A percentile compares a stretch with the other conserved stretches of the same genome.
Evolutionary conservation across 2,329 filamentous ascomycete species (phyloP).

Genomic region (Fusarium acutatum): DNA sequence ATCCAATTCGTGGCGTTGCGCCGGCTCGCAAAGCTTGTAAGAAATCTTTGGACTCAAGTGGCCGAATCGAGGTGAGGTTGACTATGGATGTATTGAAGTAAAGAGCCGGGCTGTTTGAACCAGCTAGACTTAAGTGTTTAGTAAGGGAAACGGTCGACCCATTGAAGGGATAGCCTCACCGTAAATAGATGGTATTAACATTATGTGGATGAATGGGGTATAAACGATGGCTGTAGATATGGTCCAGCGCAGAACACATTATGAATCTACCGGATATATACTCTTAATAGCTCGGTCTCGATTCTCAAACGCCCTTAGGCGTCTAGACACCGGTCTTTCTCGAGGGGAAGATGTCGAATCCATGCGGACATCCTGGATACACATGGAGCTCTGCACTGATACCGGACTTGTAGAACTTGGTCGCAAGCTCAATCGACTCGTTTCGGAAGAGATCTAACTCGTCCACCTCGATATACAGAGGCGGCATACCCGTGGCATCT

Average conservation of each 20-base stretch:
- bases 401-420: background rate
- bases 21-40: background rate
- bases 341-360: background rate
- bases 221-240: background rate
- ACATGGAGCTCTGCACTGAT: background rate
- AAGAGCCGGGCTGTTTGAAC: background rate
- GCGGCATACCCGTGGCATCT: background rate
- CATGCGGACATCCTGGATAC: background rate
- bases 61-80: too few relatives aligned
- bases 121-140: background rate
- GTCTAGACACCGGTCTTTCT: rapidly evolving
- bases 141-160: rapidly evolving
- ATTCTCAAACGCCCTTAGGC: background rate
- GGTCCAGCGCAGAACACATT: background rate
- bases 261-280: background rate
- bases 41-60: background rate
- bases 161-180: background rate
- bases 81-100: background rate
- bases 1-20: rapidly evolving
- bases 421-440: background rate
- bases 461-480: background rate
- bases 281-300: background rate
- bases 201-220: background rate
- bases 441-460: background rate
- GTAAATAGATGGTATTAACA: background rate